Percentiles rank a stretch among this genome's conserved stretches.
Conservation (phyloP, 257 asterid genomes). For the Datura wrightii region DNA sequence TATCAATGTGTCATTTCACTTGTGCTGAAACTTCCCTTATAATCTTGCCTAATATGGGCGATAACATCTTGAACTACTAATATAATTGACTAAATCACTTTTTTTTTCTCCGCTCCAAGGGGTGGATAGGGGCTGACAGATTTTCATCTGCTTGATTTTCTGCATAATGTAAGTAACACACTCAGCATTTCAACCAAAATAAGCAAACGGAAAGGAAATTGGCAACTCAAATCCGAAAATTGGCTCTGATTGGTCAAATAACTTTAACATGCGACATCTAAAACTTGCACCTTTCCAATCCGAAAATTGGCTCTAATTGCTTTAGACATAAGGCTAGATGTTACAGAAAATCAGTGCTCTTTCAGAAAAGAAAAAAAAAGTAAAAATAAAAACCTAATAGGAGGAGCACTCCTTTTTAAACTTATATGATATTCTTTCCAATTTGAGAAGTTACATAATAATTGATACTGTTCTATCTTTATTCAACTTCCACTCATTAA, state of each 20-base stretch:
- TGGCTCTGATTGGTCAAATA: slow-evolving; percentile 9
- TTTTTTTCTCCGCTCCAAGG: not conserved
- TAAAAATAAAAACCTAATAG: too few species aligned
- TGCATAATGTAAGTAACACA: slow-evolving; percentile 5
- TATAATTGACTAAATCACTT: slow-evolving; percentile 15
- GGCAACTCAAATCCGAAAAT: slow-evolving; percentile 5
- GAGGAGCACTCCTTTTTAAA: not conserved
- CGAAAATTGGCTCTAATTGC: not conserved
- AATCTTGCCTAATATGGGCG: slow-evolving; percentile 19
- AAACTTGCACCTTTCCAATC: not conserved
- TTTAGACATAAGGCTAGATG: not conserved
- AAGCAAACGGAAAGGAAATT: not conserved
- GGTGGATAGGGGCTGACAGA: slow-evolving; percentile 3
- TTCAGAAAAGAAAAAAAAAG: not conserved
- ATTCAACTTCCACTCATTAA: not conserved
- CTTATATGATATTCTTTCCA: not conserved
- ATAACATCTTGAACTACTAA: slow-evolving; percentile 1
- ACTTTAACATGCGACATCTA: slow-evolving; percentile 20
- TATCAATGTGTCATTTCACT: not conserved
- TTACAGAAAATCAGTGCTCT: slow-evolving; percentile 1
- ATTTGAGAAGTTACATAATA: not conserved
- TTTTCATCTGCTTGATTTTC: slow-evolving; percentile 11
- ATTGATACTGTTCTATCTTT: not conserved
- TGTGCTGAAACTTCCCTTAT: slow-evolving; percentile 20
- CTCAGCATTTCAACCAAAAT: not conserved